Evolutionary conservation across 2,329 filamentous ascomycete genomes (phyloP).

Genomic region (Claviceps purpurea): DNA sequence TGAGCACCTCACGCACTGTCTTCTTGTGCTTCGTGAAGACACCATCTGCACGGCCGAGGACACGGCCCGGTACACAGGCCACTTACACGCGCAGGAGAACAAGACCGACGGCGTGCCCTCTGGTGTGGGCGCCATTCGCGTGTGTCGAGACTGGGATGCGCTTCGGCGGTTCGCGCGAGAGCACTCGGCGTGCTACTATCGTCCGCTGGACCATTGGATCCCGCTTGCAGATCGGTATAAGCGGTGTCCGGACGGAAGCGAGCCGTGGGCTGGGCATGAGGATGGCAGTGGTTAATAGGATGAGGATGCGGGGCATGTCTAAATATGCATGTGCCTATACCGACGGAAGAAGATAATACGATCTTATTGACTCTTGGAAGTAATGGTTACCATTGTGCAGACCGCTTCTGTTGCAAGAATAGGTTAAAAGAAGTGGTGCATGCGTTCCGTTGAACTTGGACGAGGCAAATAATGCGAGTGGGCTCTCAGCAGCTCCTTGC

Average conservation of each 20-base stretch:
- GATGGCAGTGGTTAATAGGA: background rate
- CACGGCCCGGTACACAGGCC: constrained; percentile 14
- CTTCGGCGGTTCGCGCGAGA: constrained; percentile 12
- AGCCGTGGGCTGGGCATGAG: background rate
- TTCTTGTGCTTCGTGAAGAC: constrained; percentile 15
- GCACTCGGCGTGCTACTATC: constrained; percentile 9
- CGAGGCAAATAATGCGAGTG: too few species aligned
- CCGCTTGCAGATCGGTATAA: constrained; percentile 2
- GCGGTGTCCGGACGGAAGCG: constrained; percentile 4
- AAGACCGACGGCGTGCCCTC: constrained; percentile 4
- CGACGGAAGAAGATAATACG: background rate
- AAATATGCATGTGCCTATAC: background rate
- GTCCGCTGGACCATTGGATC: background rate
- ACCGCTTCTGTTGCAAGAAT: too few species aligned
- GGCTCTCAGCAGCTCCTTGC: too few species aligned
- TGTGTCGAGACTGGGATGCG: constrained; percentile 15
- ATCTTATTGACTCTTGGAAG: too few species aligned
- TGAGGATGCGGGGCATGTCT: background rate
- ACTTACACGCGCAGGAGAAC: background rate
- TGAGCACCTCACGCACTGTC: constrained; percentile 12
- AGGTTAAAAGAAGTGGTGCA: too few species aligned
- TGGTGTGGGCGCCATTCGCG: constrained; percentile 13
- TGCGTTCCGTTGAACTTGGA: too few species aligned
- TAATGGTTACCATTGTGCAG: too few species aligned
- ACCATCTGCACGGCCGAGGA: constrained; percentile 19